These are phyloP conservation scores for Mycocentrospora acerina DNA, from an alignment of 2,329 filamentous ascomycete genomes.

Conservation along the genomic window DNA sequence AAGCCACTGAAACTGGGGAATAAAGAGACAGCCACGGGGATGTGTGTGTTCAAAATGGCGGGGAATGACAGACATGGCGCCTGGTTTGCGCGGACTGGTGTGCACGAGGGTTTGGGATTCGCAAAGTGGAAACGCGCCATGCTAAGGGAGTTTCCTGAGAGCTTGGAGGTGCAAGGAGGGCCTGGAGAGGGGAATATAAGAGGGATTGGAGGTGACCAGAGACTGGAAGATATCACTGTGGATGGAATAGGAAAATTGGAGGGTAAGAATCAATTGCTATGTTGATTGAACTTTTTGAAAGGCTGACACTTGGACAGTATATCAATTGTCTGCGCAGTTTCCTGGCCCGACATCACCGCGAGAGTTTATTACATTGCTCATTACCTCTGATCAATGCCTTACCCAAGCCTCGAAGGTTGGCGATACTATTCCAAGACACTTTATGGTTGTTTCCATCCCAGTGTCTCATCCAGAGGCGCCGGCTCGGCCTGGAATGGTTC, in stretches of 20 bases:
- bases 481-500: conserved; percentile 70
- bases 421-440: conserved; percentile 62
- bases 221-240: conserved; percentile 64
- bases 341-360: conserved; percentile 83
- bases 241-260: conserved; percentile 64
- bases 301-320: conserved; percentile 56
- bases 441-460: conserved; percentile 85
- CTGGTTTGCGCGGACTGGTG: conserved; percentile 85
- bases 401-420: conserved; percentile 48
- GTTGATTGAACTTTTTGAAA: no score
- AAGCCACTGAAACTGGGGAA: conserved; percentile 75
- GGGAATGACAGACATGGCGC: conserved; percentile 79
- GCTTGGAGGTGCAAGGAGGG: conserved; percentile 67
- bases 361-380: conserved; percentile 80
- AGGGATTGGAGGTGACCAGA: conserved; percentile 80
- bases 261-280: conserved; percentile 46
- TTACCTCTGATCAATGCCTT: conserved; percentile 63
- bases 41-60: conserved; percentile 77
- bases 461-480: conserved; percentile 75
- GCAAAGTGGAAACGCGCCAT: conserved; percentile 76
- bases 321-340: conserved; percentile 84
- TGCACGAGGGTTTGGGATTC: conserved; percentile 78
- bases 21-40: conserved; percentile 72
- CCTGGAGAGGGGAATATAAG: conserved; percentile 75
- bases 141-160: conserved; percentile 76